These are phyloP conservation scores for Irpex lacteus DNA, from an alignment of 1,284 basidiomycete genomes.

Conservation along the genomic window DNA sequence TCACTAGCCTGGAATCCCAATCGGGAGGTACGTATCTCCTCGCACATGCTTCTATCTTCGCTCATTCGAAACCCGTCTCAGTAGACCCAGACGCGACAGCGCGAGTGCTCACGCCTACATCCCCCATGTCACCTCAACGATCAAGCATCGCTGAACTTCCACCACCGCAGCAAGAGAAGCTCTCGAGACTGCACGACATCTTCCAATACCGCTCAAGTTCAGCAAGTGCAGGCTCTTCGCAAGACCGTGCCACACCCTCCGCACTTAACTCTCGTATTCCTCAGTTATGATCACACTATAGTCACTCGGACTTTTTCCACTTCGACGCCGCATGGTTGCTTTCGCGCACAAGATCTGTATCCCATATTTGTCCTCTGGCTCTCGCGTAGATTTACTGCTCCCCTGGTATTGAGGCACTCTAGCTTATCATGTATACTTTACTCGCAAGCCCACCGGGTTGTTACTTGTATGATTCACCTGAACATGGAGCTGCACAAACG, in stretches of 20 bases:
- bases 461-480: not conserved
- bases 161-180: constrained; percentile 47
- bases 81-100: not conserved
- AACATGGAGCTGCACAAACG: not conserved
- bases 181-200: constrained; percentile 73
- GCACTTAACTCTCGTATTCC: constrained; percentile 18
- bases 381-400: not conserved
- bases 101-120: constrained; percentile 15
- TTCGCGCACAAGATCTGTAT: not conserved
- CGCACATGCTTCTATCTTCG: not conserved
- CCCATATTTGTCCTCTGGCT: not conserved
- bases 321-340: not conserved
- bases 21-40: constrained; percentile 16
- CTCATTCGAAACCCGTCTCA: not conserved
- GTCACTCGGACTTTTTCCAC: not conserved
- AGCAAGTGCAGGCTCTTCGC: constrained; percentile 59
- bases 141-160: constrained; percentile 32
- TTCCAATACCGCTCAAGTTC: constrained; percentile 80
- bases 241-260: constrained; percentile 32
- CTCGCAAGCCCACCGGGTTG: not conserved
- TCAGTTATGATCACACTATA: constrained; percentile 13
- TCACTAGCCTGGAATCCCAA: constrained; percentile 17
- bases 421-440: constrained; percentile 1
- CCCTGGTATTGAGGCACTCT: not conserved
- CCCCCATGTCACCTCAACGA: constrained; percentile 33